Base-by-base conservation (phyloP, 345 rosid species). In the Draba incana region DNA sequence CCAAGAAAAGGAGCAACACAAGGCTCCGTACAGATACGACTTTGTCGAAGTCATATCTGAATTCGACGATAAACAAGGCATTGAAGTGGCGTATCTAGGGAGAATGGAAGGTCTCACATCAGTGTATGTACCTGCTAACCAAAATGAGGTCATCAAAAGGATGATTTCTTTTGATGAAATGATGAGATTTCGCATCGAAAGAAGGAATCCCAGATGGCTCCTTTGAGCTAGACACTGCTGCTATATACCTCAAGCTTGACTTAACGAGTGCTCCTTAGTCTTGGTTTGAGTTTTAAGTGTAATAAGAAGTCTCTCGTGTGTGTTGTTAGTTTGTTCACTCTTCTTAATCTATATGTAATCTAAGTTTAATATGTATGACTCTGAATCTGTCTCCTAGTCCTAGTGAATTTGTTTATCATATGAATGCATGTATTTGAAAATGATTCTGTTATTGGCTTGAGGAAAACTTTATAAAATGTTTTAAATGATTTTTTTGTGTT, bases 191-290 rank as follows among this genome's bases (percentile, higher is more conserved):
- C 97, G 3, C 98, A 93, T 71, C 80, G 44, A 54, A 81, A 66
- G 64, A 71, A 53, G 94, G 88, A 69, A 84, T 86, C 30, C 94
- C 89, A 44, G 74, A 28, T 38, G 93, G 86, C 2, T 86, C 88
- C 43, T 81, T 83, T 49, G 98, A 93, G 82, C 81, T 90, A 5
- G 96, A 93, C 73, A 84, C 96, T 24, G 87, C 84, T 10, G 73
- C 90, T 65, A 62, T 92, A 57, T 92, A 57, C 20, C 96, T 11
- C 44, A 9, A 25, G 49, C 27, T 70, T 41, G 15, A 12, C n/a
- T 63, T 33, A 28, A 41, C n/a, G 30, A 62, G 16, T 44, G 30
- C 2, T 7, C 46, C 41, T 30, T 47, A 20, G 45, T 63, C n/a
- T 35, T 35, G 68, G 43, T 45, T 28, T 61, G 15, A 61, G 27